Conservation (phyloP, 2,329 filamentous ascomycete species). For the Aspergillus ibericus region DNA sequence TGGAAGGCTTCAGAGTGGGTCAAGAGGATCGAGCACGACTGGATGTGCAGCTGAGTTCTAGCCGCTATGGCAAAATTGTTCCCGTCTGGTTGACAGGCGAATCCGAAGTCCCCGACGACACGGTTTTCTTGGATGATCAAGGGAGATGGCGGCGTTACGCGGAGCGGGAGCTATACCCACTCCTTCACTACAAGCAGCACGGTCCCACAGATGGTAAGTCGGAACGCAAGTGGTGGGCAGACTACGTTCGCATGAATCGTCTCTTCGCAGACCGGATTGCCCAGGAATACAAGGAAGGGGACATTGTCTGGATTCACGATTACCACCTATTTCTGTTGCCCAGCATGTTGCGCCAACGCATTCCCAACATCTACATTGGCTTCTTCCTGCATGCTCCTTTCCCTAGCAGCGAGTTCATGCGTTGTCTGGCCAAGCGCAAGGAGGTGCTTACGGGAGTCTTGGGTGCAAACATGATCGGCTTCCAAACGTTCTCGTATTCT, state of each 20-base stretch:
- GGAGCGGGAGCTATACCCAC: slow-evolving; percentile 85
- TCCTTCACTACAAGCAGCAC: slow-evolving; percentile 96
- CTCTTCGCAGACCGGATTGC: slow-evolving; percentile 88
- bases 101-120: slow-evolving; percentile 66
- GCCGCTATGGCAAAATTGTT: slow-evolving; percentile 73
- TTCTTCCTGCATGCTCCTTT: slow-evolving; percentile 96
- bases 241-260: slow-evolving; percentile 91
- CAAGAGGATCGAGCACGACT: slow-evolving; percentile 69
- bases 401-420: slow-evolving; percentile 91
- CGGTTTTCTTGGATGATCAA: slow-evolving; percentile 75
- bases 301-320: slow-evolving; percentile 90
- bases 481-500: slow-evolving; percentile 94
- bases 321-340: slow-evolving; percentile 91
- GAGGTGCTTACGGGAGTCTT: slow-evolving; percentile 87
- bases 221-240: slow-evolving; percentile 81
- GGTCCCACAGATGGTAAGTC: slow-evolving; percentile 82
- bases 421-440: slow-evolving; percentile 83
- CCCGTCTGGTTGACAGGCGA: slow-evolving; percentile 90
- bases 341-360: slow-evolving; percentile 78
- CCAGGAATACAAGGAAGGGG: slow-evolving; percentile 85
- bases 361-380: slow-evolving; percentile 87
- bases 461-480: slow-evolving; percentile 88
- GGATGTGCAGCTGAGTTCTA: slow-evolving; percentile 70
- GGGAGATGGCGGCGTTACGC: slow-evolving; percentile 84
- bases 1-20: slow-evolving; percentile 70